Percentiles rank a stretch among this genome's conserved stretches.
Conservation (phyloP, 1,139 yeast species). For the Arxiozyma slooffiae region DNA sequence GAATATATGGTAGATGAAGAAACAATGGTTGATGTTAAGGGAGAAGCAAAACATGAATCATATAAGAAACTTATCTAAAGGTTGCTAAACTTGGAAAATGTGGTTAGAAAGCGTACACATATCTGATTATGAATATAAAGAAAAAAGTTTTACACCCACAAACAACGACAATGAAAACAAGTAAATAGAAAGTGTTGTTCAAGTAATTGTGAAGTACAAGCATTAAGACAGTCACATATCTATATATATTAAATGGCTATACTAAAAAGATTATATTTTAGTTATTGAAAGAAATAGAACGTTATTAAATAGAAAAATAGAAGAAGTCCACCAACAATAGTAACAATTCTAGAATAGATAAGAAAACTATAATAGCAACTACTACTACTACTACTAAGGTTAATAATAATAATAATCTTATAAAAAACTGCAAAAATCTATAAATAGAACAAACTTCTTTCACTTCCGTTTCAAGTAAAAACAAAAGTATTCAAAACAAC, state of each 20-base stretch:
- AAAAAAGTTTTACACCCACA: too few species aligned
- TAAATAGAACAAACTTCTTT: neutral
- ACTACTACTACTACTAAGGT: neutral
- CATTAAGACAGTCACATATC: too few species aligned
- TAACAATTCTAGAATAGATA: too few species aligned
- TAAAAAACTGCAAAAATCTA: too few species aligned
- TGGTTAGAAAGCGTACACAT: constrained; percentile 64
- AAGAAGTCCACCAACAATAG: too few species aligned
- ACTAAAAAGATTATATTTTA: neutral
- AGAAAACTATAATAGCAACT: too few species aligned
- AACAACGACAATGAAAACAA: neutral
- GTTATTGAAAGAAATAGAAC: too few species aligned
- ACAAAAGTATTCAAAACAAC: too few species aligned
- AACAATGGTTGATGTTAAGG: constrained; percentile 18
- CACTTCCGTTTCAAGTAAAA: neutral
- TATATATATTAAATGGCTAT: too few species aligned
- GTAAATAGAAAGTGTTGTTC: neutral
- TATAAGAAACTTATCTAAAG: constrained; percentile 49
- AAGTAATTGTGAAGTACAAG: too few species aligned
- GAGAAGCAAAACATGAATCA: constrained; percentile 31
- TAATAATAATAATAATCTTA: too few species aligned
- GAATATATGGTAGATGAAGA: constrained; percentile 60
- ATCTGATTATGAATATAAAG: neutral
- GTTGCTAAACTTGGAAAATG: constrained; percentile 71
- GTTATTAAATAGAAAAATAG: too few species aligned